phyloP scores from a whole-genome alignment of 345 rosid genomes.

The Corchorus olitorius region DNA sequence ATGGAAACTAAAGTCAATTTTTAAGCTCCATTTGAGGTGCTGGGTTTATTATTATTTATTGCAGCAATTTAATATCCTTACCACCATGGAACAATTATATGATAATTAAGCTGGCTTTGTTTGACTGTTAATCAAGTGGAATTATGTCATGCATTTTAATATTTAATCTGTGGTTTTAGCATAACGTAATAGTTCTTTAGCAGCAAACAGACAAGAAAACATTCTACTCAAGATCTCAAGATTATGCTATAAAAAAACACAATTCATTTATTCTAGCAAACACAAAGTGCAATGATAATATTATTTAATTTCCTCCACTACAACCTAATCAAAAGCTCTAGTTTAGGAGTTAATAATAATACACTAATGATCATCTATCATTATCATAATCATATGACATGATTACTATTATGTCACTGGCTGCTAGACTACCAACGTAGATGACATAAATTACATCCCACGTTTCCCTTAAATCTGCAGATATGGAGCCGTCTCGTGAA shows the following conservation, averaged over 20 bases:
- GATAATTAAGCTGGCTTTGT: neutral
- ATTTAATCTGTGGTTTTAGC: neutral
- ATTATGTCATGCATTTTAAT: neutral
- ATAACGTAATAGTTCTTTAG: neutral
- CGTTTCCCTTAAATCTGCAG: neutral
- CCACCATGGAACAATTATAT: neutral
- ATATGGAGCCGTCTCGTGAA: neutral
- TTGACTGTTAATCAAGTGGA: neutral
- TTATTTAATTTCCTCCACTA: slow-evolving; percentile 1
- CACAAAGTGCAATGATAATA: neutral
- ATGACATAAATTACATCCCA: neutral
- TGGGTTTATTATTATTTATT: neutral
- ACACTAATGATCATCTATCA: neutral
- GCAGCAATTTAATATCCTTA: neutral
- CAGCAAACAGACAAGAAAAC: neutral
- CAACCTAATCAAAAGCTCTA: neutral
- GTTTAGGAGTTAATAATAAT: slow-evolving; percentile 12
- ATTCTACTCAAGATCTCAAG: neutral
- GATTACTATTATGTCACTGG: neutral
- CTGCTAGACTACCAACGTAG: neutral
- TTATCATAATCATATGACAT: neutral
- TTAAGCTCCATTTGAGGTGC: neutral
- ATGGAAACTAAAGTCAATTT: neutral
- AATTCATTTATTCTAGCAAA: neutral
- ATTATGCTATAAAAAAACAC: neutral